Percentiles rank a stretch among this genome's conserved stretches.
Evolutionary conservation across 345 rosid species (phyloP).

Genomic region (Citrus mangshanensis): DNA sequence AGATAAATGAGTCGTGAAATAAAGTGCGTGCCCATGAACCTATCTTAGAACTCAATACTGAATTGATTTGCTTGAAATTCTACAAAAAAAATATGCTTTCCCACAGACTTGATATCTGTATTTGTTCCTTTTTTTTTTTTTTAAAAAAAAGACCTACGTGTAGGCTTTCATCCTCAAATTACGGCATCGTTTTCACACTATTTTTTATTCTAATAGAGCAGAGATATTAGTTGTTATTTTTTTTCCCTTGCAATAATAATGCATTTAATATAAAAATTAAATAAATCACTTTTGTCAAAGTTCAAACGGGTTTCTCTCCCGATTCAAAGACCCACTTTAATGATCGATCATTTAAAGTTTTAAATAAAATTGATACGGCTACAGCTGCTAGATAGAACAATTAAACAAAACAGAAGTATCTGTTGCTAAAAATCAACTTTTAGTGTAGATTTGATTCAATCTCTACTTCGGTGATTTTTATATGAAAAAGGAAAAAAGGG

Average conservation of each 20-base stretch:
- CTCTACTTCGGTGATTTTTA: not conserved
- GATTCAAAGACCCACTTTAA: slow-evolving; percentile 3
- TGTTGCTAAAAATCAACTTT: too few relatives aligned
- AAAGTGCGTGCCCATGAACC: not conserved
- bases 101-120: not conserved
- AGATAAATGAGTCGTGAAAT: not conserved
- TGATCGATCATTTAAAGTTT: not conserved
- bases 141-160: too few relatives aligned
- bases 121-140: not conserved
- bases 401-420: too few relatives aligned
- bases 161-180: not conserved
- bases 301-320: slow-evolving; percentile 7
- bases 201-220: not conserved
- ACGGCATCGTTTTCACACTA: slow-evolving; percentile 7
- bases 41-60: not conserved
- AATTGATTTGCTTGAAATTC: not conserved
- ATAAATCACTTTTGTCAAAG: not conserved
- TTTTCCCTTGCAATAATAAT: not conserved
- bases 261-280: not conserved
- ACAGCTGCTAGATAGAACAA: too few relatives aligned
- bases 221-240: not conserved
- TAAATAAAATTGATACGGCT: not conserved
- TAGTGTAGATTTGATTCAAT: too few relatives aligned
- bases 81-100: not conserved
- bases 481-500: not conserved